Evolutionary conservation across 2,329 filamentous ascomycete genomes (phyloP).

Genomic region (Pseudogymnoascus sp.): DNA sequence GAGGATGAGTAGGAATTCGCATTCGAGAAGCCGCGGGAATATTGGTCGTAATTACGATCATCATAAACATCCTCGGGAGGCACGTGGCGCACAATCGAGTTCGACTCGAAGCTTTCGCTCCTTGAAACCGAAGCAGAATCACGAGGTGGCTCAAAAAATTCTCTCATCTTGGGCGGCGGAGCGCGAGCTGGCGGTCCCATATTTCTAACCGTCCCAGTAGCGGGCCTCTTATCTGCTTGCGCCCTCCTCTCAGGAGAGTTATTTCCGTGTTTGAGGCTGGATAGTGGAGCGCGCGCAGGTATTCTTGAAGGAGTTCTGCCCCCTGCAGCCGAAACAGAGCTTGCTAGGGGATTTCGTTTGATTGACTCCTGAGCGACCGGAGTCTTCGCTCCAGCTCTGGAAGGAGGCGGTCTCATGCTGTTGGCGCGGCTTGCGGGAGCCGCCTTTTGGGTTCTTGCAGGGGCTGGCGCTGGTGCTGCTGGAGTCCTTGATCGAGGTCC

Average conservation of each 20-base stretch:
- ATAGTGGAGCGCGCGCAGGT: conserved; percentile 61
- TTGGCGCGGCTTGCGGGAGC: conserved; percentile 24
- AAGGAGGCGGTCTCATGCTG: conserved; percentile 23
- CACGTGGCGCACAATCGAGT: conserved; percentile 50
- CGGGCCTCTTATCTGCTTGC: conserved; percentile 19
- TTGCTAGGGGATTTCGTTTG: conserved; percentile 22
- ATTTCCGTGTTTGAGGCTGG: conserved; percentile 59
- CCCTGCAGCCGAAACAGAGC: conserved; percentile 22
- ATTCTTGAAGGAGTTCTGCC: conserved; percentile 58
- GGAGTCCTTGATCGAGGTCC: conserved; percentile 71
- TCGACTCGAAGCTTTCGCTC: conserved; percentile 40
- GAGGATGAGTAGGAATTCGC: conserved; percentile 29
- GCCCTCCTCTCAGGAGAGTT: conserved; percentile 71
- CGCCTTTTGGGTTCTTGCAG: conserved; percentile 24
- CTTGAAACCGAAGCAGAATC: conserved; percentile 43
- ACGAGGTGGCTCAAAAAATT: conserved; percentile 54
- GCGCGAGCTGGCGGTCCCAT: conserved; percentile 51
- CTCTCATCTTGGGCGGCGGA: conserved; percentile 88
- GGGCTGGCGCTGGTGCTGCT: conserved; percentile 48
- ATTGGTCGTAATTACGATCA: conserved; percentile 42
- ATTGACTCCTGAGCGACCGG: conserved; percentile 38
- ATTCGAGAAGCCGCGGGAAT: conserved; percentile 19
- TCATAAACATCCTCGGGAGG: conserved; percentile 83
- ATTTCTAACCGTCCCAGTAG: conserved; percentile 31
- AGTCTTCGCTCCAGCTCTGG: conserved; percentile 39